phyloP scores from a whole-genome alignment of 2,329 filamentous ascomycete species.

The Cladobotryum mycophilum region DNA sequence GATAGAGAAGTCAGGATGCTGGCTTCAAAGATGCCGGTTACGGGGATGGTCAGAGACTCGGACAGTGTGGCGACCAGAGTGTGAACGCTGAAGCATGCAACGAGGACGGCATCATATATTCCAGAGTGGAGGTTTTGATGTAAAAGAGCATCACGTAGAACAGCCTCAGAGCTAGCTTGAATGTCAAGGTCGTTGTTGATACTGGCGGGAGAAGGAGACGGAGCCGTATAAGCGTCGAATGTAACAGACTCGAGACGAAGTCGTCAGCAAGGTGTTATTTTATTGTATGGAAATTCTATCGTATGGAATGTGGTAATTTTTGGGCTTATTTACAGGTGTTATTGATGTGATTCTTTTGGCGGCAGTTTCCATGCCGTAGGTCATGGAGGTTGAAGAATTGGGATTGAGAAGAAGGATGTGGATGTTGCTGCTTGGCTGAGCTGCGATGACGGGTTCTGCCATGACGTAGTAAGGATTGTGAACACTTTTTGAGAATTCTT shows the following conservation, averaged over 20 bases:
- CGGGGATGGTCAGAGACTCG: constrained; percentile 20
- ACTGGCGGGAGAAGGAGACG: constrained; percentile 56
- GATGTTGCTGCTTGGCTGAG: constrained; percentile 7
- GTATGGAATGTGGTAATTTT: too few relatives aligned
- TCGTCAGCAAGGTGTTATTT: neutral
- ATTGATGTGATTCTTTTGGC: constrained; percentile 11
- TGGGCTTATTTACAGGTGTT: constrained; percentile 26
- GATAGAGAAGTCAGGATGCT: constrained; percentile 62
- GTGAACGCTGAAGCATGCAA: constrained; percentile 86
- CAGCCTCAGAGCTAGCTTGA: constrained; percentile 53
- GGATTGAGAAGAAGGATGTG: constrained; percentile 69
- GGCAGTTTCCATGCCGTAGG: constrained; percentile 47
- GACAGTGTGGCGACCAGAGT: constrained; percentile 61
- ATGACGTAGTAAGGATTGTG: too few relatives aligned
- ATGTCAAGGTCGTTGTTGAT: constrained; percentile 75
- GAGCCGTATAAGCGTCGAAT: constrained; percentile 61
- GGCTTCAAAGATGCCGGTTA: constrained; percentile 77
- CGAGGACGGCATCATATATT: constrained; percentile 67
- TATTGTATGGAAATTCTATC: too few relatives aligned
- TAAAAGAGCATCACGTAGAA: constrained; percentile 48
- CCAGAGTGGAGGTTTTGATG: constrained; percentile 26
- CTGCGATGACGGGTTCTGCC: too few relatives aligned
- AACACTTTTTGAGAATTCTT: too few relatives aligned
- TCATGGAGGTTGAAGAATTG: constrained; percentile 71
- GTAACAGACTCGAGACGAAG: constrained; percentile 33